phyloP scores from a whole-genome alignment of 2,329 filamentous ascomycete species.

The Curvularia hawaiiensis region DNA sequence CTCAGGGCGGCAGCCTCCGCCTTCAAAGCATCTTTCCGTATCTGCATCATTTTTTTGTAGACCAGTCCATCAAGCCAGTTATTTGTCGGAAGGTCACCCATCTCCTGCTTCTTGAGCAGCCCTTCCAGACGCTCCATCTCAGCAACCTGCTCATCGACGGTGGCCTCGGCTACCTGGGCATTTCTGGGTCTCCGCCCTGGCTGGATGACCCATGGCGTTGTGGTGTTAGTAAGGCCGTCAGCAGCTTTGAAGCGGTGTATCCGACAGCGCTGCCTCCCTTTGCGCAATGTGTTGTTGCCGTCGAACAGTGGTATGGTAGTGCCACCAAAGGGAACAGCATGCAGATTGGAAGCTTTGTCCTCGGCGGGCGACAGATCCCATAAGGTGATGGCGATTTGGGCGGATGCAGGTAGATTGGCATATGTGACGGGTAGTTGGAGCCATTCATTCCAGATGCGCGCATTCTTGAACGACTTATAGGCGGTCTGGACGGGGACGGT shows the following conservation, averaged over 20 bases:
- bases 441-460: conserved; percentile 91
- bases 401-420: conserved; percentile 77
- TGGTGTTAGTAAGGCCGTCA: conserved; percentile 80
- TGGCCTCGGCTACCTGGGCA: conserved; percentile 53
- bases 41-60: conserved; percentile 85
- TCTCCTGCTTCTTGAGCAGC: conserved; percentile 96
- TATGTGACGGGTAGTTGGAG: conserved; percentile 85
- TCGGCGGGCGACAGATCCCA: conserved; percentile 92
- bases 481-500: conserved; percentile 91
- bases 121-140: conserved; percentile 90
- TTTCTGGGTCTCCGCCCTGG: conserved; percentile 59
- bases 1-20: conserved; percentile 47
- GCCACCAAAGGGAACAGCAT: conserved; percentile 90
- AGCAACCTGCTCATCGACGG: conserved; percentile 70
- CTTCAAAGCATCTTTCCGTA: conserved; percentile 49
- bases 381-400: conserved; percentile 87
- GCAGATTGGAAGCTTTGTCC: conserved; percentile 69
- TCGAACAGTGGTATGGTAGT: conserved; percentile 95
- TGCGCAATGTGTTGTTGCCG: conserved; percentile 85
- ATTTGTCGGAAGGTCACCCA: conserved; percentile 91
- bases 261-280: conserved; percentile 89
- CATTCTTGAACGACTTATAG: conserved; percentile 86
- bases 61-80: conserved; percentile 97
- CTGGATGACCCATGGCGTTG: conserved; percentile 72
- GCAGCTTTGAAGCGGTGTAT: conserved; percentile 82